Conservation (phyloP, 257 asterid genomes). For the Solanum chilense region DNA sequence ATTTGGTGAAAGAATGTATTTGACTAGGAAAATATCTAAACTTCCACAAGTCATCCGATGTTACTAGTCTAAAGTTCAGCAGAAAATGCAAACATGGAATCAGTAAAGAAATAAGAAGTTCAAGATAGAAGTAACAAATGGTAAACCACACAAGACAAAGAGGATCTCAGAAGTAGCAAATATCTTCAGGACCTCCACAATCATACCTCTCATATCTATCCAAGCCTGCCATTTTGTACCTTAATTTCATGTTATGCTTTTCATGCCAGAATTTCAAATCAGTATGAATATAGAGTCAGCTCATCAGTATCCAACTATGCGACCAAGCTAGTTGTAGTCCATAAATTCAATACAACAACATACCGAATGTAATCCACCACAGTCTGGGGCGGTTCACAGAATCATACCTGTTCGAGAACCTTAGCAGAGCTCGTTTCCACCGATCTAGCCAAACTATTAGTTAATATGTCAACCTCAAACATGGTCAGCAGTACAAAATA, state of each 20-base stretch:
- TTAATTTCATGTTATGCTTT: conserved; percentile 53
- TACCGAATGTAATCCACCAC: background rate
- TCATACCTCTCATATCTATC: no score
- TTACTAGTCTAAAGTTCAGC: background rate
- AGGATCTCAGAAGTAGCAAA: background rate
- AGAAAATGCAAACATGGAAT: background rate
- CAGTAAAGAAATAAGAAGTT: background rate
- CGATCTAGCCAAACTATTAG: conserved; percentile 39
- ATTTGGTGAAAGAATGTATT: background rate
- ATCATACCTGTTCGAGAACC: conserved; percentile 69
- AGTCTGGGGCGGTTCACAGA: background rate
- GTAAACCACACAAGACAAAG: background rate
- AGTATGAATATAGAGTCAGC: background rate
- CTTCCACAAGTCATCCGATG: background rate
- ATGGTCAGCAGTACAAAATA: no score
- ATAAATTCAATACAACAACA: background rate
- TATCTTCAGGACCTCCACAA: background rate
- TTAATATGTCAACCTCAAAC: no score
- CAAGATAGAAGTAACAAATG: background rate
- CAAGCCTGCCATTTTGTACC: conserved; percentile 81
- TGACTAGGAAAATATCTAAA: background rate
- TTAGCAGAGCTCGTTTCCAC: conserved; percentile 63
- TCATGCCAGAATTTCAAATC: conserved; percentile 41
- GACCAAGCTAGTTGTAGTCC: background rate
- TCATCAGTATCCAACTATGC: background rate